Percentiles rank a stretch among this genome's conserved stretches.
These are phyloP conservation scores for Hydnum rufescens DNA, from an alignment of 768 basidiomycete species.

Conservation along the genomic window DNA sequence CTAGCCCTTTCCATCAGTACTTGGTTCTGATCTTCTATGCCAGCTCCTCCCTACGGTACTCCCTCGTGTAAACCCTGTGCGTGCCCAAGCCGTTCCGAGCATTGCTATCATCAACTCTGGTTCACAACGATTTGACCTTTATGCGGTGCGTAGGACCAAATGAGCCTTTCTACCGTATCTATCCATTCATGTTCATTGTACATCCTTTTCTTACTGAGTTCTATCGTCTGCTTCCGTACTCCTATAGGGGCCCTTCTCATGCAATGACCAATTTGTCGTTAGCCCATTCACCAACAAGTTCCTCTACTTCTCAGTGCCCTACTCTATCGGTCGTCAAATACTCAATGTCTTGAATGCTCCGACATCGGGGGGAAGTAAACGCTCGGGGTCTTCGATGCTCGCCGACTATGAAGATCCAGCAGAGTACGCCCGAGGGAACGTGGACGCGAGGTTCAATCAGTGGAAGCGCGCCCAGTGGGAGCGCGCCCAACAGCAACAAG, in stretches of 20 bases:
- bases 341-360: constrained; percentile 17
- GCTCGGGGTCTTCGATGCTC: background rate
- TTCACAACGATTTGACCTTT: constrained; percentile 45
- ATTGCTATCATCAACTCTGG: constrained; percentile 48
- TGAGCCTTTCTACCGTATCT: background rate
- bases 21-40: constrained; percentile 5
- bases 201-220: background rate
- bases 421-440: constrained; percentile 5
- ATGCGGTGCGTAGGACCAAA: no score
- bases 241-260: constrained; percentile 54
- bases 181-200: no score
- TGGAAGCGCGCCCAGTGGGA: constrained; percentile 17
- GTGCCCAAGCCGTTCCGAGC: constrained; percentile 36
- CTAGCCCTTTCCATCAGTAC: no score
- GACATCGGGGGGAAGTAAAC: background rate
- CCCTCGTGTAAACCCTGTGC: constrained; percentile 23
- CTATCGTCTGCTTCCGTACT: constrained; percentile 15
- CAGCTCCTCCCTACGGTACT: background rate
- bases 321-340: constrained; percentile 31
- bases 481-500: constrained; percentile 1
- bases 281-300: constrained; percentile 51
- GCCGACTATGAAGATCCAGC: constrained; percentile 3
- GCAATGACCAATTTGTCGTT: constrained; percentile 61
- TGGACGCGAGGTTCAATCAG: constrained; percentile 2
- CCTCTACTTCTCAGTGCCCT: constrained; percentile 36